These are phyloP conservation scores for Aspergillus asperescens DNA, from an alignment of 495 filamentous ascomycete genomes.

Conservation along the genomic window DNA sequence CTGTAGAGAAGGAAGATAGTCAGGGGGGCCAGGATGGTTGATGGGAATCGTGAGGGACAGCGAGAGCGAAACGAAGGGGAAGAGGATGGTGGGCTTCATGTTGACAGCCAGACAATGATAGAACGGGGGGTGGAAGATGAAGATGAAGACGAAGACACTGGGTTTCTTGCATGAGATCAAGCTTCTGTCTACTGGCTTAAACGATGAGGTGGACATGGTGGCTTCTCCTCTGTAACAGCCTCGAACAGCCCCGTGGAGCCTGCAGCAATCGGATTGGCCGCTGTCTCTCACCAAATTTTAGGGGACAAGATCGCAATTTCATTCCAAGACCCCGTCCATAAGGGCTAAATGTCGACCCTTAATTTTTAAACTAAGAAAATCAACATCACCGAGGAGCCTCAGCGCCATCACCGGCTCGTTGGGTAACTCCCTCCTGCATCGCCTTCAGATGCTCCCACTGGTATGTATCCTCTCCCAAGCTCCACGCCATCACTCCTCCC, in stretches of 20 bases:
- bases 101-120: neutral
- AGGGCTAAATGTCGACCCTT: no score
- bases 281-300: neutral
- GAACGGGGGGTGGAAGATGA: neutral
- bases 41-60: neutral
- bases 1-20: neutral
- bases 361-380: no score
- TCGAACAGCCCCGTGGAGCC: constrained; percentile 10
- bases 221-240: neutral
- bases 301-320: neutral
- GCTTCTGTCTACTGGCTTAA: neutral
- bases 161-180: neutral
- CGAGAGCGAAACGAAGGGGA: neutral
- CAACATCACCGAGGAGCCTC: neutral
- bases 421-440: constrained; percentile 45
- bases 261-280: constrained; percentile 10
- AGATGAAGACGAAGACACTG: neutral
- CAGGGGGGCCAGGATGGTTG: neutral
- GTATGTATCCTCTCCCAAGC: constrained; percentile 63
- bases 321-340: no score
- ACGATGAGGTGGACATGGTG: neutral
- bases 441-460: constrained; percentile 54
- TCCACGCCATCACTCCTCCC: constrained; percentile 71
- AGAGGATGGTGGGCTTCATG: neutral
- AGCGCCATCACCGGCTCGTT: constrained; percentile 3